A percentile compares a stretch with the other conserved stretches of the same genome.
Evolutionary conservation across 2,329 filamentous ascomycete genomes (phyloP).

Genomic region (Zelopaecilomyces penicillatus): DNA sequence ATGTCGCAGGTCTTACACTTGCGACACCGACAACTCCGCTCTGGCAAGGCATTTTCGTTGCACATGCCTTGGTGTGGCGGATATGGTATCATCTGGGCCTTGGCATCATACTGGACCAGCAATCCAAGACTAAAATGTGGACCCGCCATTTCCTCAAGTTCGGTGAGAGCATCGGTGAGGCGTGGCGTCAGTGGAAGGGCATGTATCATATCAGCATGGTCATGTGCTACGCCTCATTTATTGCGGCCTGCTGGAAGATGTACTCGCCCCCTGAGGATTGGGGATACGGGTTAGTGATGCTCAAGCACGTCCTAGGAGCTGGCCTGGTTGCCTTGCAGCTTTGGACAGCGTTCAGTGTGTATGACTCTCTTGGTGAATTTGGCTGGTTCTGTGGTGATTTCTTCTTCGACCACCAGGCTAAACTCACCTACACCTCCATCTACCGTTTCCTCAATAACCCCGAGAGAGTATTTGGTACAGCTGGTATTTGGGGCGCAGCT

Average conservation of each 20-base stretch:
- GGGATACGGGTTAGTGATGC: conserved; percentile 73
- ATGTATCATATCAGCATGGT: conserved; percentile 89
- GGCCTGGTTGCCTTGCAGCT: conserved; percentile 77
- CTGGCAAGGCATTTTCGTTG: conserved; percentile 71
- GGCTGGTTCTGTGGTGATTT: conserved; percentile 99
- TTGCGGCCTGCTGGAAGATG: conserved; percentile 93
- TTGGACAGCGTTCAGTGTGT: conserved; percentile 89
- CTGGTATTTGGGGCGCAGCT: conserved; percentile 90
- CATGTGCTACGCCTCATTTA: conserved; percentile 81
- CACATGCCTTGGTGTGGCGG: conserved; percentile 75
- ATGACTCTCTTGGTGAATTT: conserved; percentile 92
- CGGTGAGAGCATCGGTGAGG: conserved; percentile 81
- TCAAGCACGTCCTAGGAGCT: conserved; percentile 79
- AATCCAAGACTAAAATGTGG: conserved; percentile 89
- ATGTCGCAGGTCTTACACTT: conserved; percentile 64
- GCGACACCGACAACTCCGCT: conserved; percentile 68
- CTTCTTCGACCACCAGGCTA: conserved; percentile 84
- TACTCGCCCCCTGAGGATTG: conserved; percentile 82
- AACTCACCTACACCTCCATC: conserved; percentile 91
- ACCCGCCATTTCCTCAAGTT: conserved; percentile 97
- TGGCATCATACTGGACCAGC: conserved; percentile 72
- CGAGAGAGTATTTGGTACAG: conserved; percentile 85
- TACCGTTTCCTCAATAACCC: conserved; percentile 98
- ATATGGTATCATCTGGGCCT: conserved; percentile 88
- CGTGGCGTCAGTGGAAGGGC: conserved; percentile 97